Base-by-base conservation (phyloP, 805 yeast genomes). In the Suhomyces kilbournensis region DNA sequence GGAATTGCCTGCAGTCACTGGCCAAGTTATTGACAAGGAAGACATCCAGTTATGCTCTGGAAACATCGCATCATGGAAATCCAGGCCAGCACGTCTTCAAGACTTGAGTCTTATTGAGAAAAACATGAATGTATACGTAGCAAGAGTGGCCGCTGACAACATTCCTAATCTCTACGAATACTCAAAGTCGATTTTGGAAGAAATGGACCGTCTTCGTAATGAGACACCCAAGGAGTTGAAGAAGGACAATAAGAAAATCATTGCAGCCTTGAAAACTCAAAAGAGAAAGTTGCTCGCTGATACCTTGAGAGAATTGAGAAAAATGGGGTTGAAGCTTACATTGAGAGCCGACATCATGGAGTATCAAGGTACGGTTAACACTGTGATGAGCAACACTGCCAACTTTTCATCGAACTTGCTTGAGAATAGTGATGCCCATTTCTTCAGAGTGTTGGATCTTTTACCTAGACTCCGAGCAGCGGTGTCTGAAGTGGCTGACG, bases 241-340 rank as follows among this genome's bases (percentile, higher is more conserved):
- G 4, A 90, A 92, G 50, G 96, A 88, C 38, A 84, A 82, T 57
- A 90, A 91, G 70, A 87, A 87, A 64, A 26, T 60, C 1, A 68
- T 86, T 38, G 85, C 91, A 1, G 78, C 90, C 6, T 74, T 94
- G 68, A 88, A 86, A 62, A 78, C 85, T n/a, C 93, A 90, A 61
- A 94, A 94, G 69, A 77, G 85, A 54, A 87, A 86, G 57, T 68
- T 91, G 6, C 71, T 96, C 50, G 87, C 94, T 69, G 90, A 85
- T 52, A 80, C 91, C 0, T 69, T 94, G 54, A 83, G 84, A 56
- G 94, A 89, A 57, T 71, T 93, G 50, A 81, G 83, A 63, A 72
- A 84, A 53, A 82, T 89, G 63, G 99, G 99, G 1, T 68, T 94
- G 57, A 86, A 83, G 59, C 72, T 84, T 3, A 80, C 80, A 23